Evolutionary conservation across 257 asterid genomes (phyloP).

Genomic region (Solanum verrucosum): DNA sequence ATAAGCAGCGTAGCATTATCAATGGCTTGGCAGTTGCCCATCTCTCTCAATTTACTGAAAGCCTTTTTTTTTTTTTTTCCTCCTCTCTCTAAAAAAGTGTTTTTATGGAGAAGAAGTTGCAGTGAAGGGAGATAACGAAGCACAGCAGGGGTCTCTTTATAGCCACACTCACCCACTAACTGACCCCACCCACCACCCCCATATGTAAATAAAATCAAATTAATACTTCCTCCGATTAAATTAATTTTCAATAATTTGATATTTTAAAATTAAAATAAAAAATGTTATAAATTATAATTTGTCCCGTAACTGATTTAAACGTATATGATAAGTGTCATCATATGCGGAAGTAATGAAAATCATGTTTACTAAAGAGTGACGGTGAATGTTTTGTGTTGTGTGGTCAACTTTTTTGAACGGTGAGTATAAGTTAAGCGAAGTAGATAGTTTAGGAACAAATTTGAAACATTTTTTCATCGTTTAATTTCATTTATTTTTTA

Average conservation of each 20-base stretch:
- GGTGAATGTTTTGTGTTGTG: neutral
- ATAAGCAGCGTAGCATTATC: constrained; percentile 60
- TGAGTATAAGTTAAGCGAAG: neutral
- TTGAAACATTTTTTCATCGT: neutral
- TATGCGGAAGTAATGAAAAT: neutral
- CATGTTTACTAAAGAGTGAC: neutral
- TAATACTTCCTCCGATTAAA: no score
- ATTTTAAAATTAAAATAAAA: no score
- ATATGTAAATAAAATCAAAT: no score
- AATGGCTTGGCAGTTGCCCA: constrained; percentile 96
- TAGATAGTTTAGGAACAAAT: neutral
- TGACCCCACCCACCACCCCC: neutral
- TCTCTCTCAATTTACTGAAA: constrained; percentile 9
- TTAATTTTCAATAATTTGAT: no score
- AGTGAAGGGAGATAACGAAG: constrained; percentile 3
- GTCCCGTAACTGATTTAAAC: neutral
- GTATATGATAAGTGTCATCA: neutral
- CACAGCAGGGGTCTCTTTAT: neutral
- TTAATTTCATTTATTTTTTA: neutral
- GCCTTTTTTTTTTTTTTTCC: no score
- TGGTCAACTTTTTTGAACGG: no score
- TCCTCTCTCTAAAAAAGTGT: neutral
- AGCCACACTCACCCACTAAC: neutral
- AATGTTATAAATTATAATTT: no score
- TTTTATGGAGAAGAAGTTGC: neutral